Evolutionary conservation across 2,329 filamentous ascomycete species (phyloP).

Genomic region (Microdochium bolleyi): DNA sequence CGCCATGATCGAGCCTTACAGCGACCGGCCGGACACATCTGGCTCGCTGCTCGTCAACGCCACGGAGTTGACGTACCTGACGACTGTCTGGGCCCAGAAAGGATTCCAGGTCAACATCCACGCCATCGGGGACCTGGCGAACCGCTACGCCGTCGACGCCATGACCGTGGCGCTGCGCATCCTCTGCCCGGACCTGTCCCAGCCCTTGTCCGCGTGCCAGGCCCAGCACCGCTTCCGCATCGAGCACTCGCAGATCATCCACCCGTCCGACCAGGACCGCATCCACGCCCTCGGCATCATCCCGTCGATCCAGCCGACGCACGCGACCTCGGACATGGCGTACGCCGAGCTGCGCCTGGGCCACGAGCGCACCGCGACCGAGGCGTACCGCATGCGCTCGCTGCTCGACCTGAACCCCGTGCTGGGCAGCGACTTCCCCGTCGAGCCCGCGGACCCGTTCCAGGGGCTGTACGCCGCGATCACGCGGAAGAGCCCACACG

Average conservation of each 20-base stretch:
- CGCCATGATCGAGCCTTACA: constrained; percentile 63
- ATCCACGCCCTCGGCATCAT: constrained; percentile 53
- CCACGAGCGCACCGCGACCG: constrained; percentile 36
- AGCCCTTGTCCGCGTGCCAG: constrained; percentile 40
- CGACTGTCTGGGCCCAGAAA: constrained; percentile 48
- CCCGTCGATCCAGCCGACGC: constrained; percentile 63
- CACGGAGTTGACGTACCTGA: constrained; percentile 44
- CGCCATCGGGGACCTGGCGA: constrained; percentile 64
- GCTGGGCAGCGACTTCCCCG: constrained; percentile 64
- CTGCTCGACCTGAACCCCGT: constrained; percentile 46
- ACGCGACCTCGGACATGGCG: constrained; percentile 64
- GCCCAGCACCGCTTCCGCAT: constrained; percentile 53
- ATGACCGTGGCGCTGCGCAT: constrained; percentile 47
- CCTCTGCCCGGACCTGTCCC: constrained; percentile 34
- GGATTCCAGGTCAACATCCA: constrained; percentile 67
- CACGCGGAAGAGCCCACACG: constrained; percentile 49
- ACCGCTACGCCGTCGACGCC: constrained; percentile 55
- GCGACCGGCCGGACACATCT: constrained; percentile 50
- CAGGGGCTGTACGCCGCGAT: constrained; percentile 63
- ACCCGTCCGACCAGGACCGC: constrained; percentile 53
- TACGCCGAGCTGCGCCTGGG: constrained; percentile 58
- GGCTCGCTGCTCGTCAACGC: constrained; percentile 61
- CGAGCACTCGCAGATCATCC: constrained; percentile 64
- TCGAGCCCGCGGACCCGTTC: constrained; percentile 61
- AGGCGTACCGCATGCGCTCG: constrained; percentile 61